Conservation (phyloP, 2,329 filamentous ascomycete species). For the Byssoonygena ceratinophila region DNA sequence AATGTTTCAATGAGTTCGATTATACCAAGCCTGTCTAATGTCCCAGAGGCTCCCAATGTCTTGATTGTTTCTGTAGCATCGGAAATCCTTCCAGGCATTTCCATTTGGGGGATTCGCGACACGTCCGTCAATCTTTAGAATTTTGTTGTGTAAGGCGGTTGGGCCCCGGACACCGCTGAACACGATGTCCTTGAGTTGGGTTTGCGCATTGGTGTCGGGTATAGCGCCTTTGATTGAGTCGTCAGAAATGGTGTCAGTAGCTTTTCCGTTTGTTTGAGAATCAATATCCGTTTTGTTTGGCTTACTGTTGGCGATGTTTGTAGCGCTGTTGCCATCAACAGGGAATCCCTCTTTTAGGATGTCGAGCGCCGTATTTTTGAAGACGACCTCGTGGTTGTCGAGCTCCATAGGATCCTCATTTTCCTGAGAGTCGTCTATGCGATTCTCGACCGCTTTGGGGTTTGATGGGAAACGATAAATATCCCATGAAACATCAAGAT, state of each 20-base stretch:
- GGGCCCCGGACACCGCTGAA: conserved; percentile 25
- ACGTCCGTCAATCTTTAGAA: conserved; percentile 35
- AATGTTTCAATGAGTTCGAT: conserved; percentile 16
- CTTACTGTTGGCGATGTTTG: neutral
- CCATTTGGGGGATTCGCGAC: conserved; percentile 23
- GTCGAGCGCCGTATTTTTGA: neutral
- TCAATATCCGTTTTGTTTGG: neutral
- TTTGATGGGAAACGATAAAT: neutral
- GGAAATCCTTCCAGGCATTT: conserved; percentile 38
- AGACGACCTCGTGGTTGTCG: neutral
- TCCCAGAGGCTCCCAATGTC: conserved; percentile 40
- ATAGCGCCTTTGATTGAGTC: neutral
- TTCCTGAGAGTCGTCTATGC: neutral
- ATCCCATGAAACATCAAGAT: conserved; percentile 4
- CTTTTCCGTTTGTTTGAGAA: neutral
- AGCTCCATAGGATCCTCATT: neutral
- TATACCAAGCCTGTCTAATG: conserved; percentile 33
- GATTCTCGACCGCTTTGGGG: neutral
- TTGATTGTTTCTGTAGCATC: conserved; percentile 36
- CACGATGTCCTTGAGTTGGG: conserved; percentile 18
- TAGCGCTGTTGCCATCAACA: neutral
- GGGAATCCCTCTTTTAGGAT: neutral
- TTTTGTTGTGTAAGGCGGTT: conserved; percentile 24
- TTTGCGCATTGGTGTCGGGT: neutral
- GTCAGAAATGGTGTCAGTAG: neutral